phyloP scores from a whole-genome alignment of 192 early-diverging fungal species.

The Coemansia biformis region DNA sequence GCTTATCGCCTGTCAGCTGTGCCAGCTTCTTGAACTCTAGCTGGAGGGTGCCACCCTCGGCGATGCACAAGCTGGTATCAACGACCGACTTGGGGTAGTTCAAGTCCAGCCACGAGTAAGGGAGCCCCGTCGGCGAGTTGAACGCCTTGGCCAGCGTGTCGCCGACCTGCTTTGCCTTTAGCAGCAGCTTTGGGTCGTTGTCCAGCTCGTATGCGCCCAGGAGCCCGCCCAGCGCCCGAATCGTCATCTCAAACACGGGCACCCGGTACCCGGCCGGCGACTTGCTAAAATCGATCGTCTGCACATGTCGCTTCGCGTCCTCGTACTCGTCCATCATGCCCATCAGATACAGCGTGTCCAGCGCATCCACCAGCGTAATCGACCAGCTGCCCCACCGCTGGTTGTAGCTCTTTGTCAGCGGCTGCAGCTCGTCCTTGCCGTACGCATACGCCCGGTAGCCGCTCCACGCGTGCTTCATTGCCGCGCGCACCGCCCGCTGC shows the following conservation, averaged over 20 bases:
- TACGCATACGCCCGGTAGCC: constrained; percentile 39
- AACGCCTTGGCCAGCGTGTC: constrained; percentile 70
- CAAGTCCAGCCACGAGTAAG: constrained; percentile 57
- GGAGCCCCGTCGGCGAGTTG: constrained; percentile 61
- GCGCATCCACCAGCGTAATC: constrained; percentile 76
- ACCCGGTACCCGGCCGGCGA: constrained; percentile 4
- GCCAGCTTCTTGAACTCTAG: constrained; percentile 82
- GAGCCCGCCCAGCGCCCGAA: constrained; percentile 79
- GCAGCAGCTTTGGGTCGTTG: constrained; percentile 58
- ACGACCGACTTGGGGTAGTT: constrained; percentile 8
- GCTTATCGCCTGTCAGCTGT: constrained; percentile 65
- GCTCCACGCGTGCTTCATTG: constrained; percentile 45
- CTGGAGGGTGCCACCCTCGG: constrained; percentile 81
- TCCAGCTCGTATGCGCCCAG: constrained; percentile 74
- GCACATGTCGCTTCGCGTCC: constrained; percentile 62
- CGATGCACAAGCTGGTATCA: constrained; percentile 18
- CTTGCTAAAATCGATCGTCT: constrained; percentile 50
- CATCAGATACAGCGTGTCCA: constrained; percentile 82
- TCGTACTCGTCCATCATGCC: constrained; percentile 67
- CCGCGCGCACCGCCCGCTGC: constrained; percentile 27
- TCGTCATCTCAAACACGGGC: constrained; percentile 75
- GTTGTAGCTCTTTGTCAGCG: constrained; percentile 21
- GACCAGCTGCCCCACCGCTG: constrained; percentile 62
- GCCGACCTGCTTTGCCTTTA: constrained; percentile 71
- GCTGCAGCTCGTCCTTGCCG: constrained; percentile 48